Conservation (phyloP, 2,329 filamentous ascomycete genomes). For the Tolypocladium cylindrosporum region DNA sequence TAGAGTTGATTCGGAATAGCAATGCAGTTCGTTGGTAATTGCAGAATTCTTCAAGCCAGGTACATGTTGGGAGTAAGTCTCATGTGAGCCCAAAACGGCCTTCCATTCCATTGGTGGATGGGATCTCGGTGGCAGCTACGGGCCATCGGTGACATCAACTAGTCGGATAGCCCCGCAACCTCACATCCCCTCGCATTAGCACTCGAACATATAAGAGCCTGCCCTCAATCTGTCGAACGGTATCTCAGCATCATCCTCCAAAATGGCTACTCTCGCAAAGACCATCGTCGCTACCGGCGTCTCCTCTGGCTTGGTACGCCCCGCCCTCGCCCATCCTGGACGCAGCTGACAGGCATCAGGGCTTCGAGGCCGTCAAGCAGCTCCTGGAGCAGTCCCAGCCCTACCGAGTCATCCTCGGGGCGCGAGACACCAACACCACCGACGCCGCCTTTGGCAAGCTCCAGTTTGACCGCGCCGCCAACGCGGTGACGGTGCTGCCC, state of each 20-base stretch:
- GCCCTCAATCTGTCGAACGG: background rate
- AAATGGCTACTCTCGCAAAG: conserved; percentile 1
- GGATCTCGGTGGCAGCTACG: background rate
- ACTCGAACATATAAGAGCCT: background rate
- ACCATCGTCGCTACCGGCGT: conserved; percentile 2
- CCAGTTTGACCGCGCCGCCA: conserved; percentile 27
- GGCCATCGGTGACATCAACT: background rate
- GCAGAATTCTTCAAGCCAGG: too few species aligned
- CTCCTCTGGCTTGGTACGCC: background rate
- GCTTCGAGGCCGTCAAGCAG: conserved; percentile 42
- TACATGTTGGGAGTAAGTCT: too few species aligned
- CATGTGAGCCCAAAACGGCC: too few species aligned
- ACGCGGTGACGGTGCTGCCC: conserved; percentile 34
- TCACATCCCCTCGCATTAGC: background rate
- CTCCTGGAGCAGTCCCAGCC: conserved; percentile 33
- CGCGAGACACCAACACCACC: conserved; percentile 30
- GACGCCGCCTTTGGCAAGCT: conserved; percentile 31
- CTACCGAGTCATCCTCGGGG: conserved; percentile 39
- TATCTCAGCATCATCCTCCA: background rate
- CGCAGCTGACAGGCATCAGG: conserved; percentile 20
- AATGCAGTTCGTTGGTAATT: too few species aligned
- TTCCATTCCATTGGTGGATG: background rate
- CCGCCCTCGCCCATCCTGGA: background rate
- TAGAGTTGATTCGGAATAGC: too few species aligned
- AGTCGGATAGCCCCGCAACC: background rate